These are phyloP conservation scores for Castanea crenata DNA, from an alignment of 306 rosid species.

Conservation along the genomic window DNA sequence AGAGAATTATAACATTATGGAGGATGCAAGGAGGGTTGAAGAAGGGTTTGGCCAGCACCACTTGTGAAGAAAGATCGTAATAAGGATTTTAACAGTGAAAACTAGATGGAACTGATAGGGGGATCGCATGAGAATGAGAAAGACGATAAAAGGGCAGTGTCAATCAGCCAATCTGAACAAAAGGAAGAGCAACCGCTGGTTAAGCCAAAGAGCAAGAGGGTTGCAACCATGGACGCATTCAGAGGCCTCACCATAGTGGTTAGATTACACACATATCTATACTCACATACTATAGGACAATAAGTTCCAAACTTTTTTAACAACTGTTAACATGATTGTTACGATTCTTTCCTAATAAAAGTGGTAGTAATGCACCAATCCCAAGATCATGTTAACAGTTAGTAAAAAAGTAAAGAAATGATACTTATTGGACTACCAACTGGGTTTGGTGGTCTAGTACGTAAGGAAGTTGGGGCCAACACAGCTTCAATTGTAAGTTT, in stretches of 20 bases:
- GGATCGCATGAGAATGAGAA: constrained; percentile 29
- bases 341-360: too few species aligned
- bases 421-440: too few species aligned
- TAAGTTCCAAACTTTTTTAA: too few species aligned
- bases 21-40: constrained; percentile 59
- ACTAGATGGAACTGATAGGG: constrained; percentile 6
- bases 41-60: constrained; percentile 37
- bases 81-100: constrained; percentile 5
- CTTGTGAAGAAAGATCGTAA: constrained; percentile 10
- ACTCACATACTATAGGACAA: too few species aligned
- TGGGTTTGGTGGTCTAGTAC: too few species aligned
- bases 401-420: too few species aligned
- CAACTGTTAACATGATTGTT: too few species aligned
- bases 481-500: too few species aligned
- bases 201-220: constrained; percentile 62
- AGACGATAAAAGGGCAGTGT: neutral
- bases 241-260: constrained; percentile 96
- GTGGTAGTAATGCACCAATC: too few species aligned
- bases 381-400: too few species aligned
- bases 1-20: constrained; percentile 27
- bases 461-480: too few species aligned
- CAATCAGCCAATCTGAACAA: neutral
- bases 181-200: constrained; percentile 10
- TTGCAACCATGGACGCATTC: constrained; percentile 84
- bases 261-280: neutral